A percentile compares a stretch with the other conserved stretches of the same genome.
Evolutionary conservation across 73 alveolate species (phyloP).

Genomic region (Diophrys sp.): DNA sequence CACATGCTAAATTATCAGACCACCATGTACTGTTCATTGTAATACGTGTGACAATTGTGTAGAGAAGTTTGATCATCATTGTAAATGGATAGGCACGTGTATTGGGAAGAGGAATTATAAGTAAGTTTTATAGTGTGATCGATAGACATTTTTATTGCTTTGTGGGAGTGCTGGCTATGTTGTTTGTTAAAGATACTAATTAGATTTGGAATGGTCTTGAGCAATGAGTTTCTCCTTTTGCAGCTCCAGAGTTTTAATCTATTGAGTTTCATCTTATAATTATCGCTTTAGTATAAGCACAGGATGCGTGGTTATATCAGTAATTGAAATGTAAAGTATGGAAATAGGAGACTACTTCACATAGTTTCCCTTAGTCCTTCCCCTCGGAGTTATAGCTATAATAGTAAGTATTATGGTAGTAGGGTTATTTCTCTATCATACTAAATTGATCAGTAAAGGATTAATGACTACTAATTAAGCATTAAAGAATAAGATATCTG

Average conservation of each 20-base stretch:
- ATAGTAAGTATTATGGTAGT: not conserved
- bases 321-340: too few relatives aligned
- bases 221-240: too few relatives aligned
- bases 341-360: not conserved
- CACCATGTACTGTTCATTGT: conserved; percentile 33
- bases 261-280: too few relatives aligned
- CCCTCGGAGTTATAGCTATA: not conserved
- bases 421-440: not conserved
- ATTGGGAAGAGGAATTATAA: conserved; percentile 35
- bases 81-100: conserved; percentile 50
- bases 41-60: conserved; percentile 37
- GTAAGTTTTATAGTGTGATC: conserved; percentile 5
- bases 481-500: not conserved
- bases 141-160: not conserved
- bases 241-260: too few relatives aligned
- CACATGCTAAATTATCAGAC: conserved; percentile 35
- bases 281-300: too few relatives aligned
- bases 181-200: not conserved
- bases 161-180: not conserved
- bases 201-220: not conserved
- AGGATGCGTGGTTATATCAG: too few relatives aligned
- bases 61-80: conserved; percentile 48
- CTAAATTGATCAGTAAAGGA: not conserved
- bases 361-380: not conserved
- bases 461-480: not conserved